These are phyloP conservation scores for Neofusicoccum parvum DNA, from an alignment of 2,329 filamentous ascomycete genomes.

Conservation along the genomic window DNA sequence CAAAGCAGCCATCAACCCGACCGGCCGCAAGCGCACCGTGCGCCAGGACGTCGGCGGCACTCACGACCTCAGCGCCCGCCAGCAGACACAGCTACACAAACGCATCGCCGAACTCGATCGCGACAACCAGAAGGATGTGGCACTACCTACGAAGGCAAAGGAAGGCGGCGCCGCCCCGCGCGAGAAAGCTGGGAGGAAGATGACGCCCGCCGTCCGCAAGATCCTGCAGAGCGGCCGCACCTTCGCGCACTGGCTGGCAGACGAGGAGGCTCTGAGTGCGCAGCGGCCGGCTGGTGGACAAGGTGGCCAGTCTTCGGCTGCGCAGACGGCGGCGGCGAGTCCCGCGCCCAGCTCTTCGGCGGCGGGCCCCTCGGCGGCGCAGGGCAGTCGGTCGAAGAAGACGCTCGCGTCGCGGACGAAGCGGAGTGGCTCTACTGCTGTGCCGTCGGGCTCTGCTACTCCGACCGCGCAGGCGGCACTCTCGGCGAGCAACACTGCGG, in stretches of 20 bases:
- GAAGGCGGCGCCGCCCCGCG: conserved; percentile 42
- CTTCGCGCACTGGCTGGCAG: conserved; percentile 79
- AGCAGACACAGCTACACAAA: conserved; percentile 78
- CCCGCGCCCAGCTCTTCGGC: conserved; percentile 19
- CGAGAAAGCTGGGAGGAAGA: conserved; percentile 52
- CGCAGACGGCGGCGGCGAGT: conserved; percentile 23
- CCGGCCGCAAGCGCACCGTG: conserved; percentile 68
- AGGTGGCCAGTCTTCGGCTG: background rate
- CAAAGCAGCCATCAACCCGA: conserved; percentile 54
- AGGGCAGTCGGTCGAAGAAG: conserved; percentile 13
- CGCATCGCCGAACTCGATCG: conserved; percentile 81
- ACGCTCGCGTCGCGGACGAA: conserved; percentile 7
- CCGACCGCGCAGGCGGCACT: conserved; percentile 24
- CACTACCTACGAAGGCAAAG: conserved; percentile 44
- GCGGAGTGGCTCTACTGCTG: conserved; percentile 1
- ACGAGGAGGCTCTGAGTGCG: conserved; percentile 66
- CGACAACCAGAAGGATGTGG: conserved; percentile 56
- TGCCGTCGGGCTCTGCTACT: background rate
- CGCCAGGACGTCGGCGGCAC: conserved; percentile 31
- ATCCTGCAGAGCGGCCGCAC: conserved; percentile 81
- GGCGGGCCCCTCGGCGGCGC: background rate
- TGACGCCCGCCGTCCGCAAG: conserved; percentile 67
- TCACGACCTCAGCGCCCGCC: conserved; percentile 72
- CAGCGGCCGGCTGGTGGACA: conserved; percentile 23
- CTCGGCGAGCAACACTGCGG: conserved; percentile 27